Base-by-base conservation (phyloP, 192 early-diverging fungal species). In the Coemansia guatemalensis region DNA sequence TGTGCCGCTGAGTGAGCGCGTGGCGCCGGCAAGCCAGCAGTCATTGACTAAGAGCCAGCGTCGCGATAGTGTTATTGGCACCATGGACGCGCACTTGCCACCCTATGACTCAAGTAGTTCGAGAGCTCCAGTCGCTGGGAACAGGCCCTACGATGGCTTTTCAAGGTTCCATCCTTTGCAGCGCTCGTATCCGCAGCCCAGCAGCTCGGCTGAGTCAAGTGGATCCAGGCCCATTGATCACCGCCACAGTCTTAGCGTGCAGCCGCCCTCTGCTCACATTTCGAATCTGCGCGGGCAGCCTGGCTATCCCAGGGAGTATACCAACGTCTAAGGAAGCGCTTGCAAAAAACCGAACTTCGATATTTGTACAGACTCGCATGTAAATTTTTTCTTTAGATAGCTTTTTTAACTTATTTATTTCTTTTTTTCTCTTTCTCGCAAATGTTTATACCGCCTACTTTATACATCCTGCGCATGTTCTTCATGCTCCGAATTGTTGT, bases 21-120 rank as follows among this genome's bases (percentile, higher is more conserved):
- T 41, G 17, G 29, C 33, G 1, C 20, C 47, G 25, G 27, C 44
- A n/a, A 25, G 23, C 32, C 56, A 63, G 35, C 49, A 41, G 41
- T 26, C 44, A 1, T 17, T 49, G 27, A 33, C 8, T 17, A 71
- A 73, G 60, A 71, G 71, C n/a, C 61, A 56, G 27, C 71, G 76
- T n/a, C 62, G 68, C 47, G 76, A 79, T 58, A 79, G 76, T 47
- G 71, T 79, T 29, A 68, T 79, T 7, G 76, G 62, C 39, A 67
- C 55, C 8, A 68, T 74, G 67, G 76, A 79, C 17, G 44, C 30
- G 35, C 53, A 39, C 22, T 27, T 66, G 29, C 26, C 53, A 24
- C 41, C 47, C 22, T 23, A 41, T 11, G 25, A 33, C n/a, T 29
- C 66, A 18, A 23, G 29, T 25, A 20, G n/a, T 14, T 48, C 53